Evolutionary conservation across 2,329 filamentous ascomycete genomes (phyloP), one percentile per base, ranked within the genome.

Genomic region (Emergomyces pasteurianus): DNA sequence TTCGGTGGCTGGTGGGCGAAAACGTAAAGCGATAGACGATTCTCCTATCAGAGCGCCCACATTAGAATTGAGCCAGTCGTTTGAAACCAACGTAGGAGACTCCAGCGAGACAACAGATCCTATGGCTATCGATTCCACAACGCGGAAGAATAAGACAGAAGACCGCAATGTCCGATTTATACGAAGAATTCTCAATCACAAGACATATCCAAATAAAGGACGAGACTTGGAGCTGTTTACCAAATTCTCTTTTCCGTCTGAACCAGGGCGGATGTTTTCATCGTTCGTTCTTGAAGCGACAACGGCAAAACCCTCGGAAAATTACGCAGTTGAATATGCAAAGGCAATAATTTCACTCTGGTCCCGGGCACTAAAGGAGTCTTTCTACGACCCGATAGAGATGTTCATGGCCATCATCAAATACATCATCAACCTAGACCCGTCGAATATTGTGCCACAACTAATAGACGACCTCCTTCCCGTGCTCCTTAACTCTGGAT

Each of bases 1-100:
- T 1, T 81, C 78, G 56, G 78, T 77, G 62, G 77, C 78, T n/a
- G 77, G 77, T 9, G 86, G 86, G 70, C 76, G 84, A 60, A 86
- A 86, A 68, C 74, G 84, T 54, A 73, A 74, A 59, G 65, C 74
- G 16, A 75, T 75, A 21, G 78, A 81, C 57, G 78, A 80, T 60
- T 84, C 81, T 62, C 81, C 83, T 4, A 75, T 78, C 34, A 73
- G 73, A 58, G 69, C 67, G 49, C 63, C 67, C n/a, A 73, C 78
- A 7, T 69, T 83, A 38, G 73, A 78, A 28, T 61, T 77, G 34
- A 74, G 69, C 50, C 70, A 71, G 18, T 67, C 67, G 2, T 67
- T 64, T 58, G 46, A 60, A 6, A 58, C 43, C 46, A 46, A 65
- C 40, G 68, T 62, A 59, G 73, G 68, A 65, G 66, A 63, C 64